Percentiles rank a stretch among this genome's conserved stretches.
Evolutionary conservation across 1,139 yeast genomes (phyloP).

Genomic region (Nakaseomyces uthaithaninus): DNA sequence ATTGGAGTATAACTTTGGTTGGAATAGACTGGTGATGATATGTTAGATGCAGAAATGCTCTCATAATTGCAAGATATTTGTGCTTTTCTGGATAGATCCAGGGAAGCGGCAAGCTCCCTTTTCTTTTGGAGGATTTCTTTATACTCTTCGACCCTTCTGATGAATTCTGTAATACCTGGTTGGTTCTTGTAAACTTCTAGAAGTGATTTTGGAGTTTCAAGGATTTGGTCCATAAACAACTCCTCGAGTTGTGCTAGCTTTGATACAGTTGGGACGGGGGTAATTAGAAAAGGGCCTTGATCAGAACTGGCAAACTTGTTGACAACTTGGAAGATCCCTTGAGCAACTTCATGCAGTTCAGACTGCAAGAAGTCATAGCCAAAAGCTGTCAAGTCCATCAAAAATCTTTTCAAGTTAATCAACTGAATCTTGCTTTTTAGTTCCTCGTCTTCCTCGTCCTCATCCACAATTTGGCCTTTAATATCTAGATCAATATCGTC

Average conservation of each 20-base stretch:
- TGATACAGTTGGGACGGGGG: conserved; percentile 24
- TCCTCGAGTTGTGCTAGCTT: conserved; percentile 24
- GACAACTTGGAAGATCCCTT: conserved; percentile 28
- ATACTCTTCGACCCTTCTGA: conserved; percentile 22
- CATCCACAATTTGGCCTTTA: conserved; percentile 14
- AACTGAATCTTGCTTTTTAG: conserved; percentile 26
- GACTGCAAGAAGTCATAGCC: conserved; percentile 27
- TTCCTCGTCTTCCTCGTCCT: conserved; percentile 29
- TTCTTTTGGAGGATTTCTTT: conserved; percentile 23
- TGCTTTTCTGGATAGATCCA: conserved; percentile 23
- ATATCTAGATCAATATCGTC: conserved; percentile 16
- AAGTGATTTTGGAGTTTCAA: conserved; percentile 23
- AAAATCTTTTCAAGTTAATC: conserved; percentile 29
- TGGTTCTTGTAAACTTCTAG: conserved; percentile 25
- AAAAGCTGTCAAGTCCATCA: conserved; percentile 30
- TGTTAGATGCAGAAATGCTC: conserved; percentile 12
- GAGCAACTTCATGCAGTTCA: conserved; percentile 29
- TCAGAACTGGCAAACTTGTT: conserved; percentile 29
- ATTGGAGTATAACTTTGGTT: conserved; percentile 27
- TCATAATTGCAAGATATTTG: conserved; percentile 11
- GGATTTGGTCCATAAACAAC: conserved; percentile 23
- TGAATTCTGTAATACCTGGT: conserved; percentile 22
- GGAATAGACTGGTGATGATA: conserved; percentile 22
- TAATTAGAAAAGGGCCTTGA: conserved; percentile 28
- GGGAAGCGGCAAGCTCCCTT: conserved; percentile 23